Base-by-base conservation (phyloP, 306 rosid genomes). In the Echinosophora koreensis region DNA sequence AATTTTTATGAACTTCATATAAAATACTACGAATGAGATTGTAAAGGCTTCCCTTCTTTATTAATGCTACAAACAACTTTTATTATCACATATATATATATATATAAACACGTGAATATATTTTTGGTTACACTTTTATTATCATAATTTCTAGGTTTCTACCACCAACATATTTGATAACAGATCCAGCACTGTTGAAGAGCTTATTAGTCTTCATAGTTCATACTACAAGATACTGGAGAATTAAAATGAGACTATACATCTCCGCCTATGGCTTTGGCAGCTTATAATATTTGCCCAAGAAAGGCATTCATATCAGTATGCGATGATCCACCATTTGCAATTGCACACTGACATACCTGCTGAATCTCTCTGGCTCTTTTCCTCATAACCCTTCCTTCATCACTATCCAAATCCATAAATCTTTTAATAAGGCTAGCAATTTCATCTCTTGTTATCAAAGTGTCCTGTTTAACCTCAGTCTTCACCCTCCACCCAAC, bases 401-500 rank as follows among this genome's bases (percentile, higher is more conserved):
- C 82, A 4, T 56, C 83, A 74, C 75, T 32, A 56, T 63, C 84
- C 69, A 74, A 41, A 72, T 85, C 77, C 95, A 88, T 90, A 32
- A 83, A 81, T 2, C 54, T 84, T 28, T 70, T 58, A 64, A 90
- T 28, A 67, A 86, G 73, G 6, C 3, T 30, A 49, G 83, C 73
- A 70, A 86, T 86, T 61, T 86, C 92, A 15, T 83, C 83, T 63
- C 52, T 83, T 10, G 30, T 71, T 5, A 88, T 80, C 86, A 82
- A 62, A 71, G 30, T 62, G 11, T 37, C 81, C 0, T 2, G 3
- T 50, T 59, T 78, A 15, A 10, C 78, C 13, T 79, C 64, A 14
- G 3, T 77, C 70, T 56, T 82, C 61, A 86, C 82, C 55, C 87
- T 86, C 88, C 86, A 90, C 13, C 92, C 95, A 71, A 79, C 69